Evolutionary conservation across 768 basidiomycete species (phyloP), one percentile per base, ranked within the genome.

Genomic region (Brasilioporus rufonigricans): DNA sequence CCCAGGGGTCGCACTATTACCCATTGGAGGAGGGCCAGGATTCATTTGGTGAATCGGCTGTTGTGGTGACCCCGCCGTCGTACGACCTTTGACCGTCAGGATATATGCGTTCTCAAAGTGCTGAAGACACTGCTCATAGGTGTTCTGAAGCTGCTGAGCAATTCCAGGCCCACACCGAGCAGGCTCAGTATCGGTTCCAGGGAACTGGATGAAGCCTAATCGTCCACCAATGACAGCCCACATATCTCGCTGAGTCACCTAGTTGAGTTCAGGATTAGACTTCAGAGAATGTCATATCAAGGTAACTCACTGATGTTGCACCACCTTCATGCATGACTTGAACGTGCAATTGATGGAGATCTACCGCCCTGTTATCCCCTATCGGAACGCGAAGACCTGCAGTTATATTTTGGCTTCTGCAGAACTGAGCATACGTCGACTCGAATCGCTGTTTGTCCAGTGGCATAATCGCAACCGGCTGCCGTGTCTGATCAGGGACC

Each of bases 211-310:
- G 61, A 85, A 82, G 18, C 82, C 84, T 69, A 91, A 74, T 23
- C 77, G 79, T n/a, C 79, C 88, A 18, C 80, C 89, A 52, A 91
- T 80, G 43, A 85, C 72, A 16, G 79, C 62, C 89, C 88, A 90
- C 54, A 76, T 57, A 32, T 87, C 86, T 44, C 78, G 77, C 53
- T 72, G 70, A 24, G 73, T 73, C 13, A 86, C 80, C 85, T 87
- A 50, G n/a, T 57, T 39, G 36, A 23, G 43, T 41, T 40, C 41
- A 53, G 36, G 23, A 48, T 61, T 63, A 63, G 21, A 46, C 31
- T 44, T 33, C 23, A 19, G 14, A 38, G 55, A 52, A 14, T 24
- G 16, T 45, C n/a, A 29, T 29, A 29, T 19, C 23, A 29, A 54
- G 26, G 44, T 33, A 35, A 71, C 74, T 62, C 62, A 85, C 86